Evolutionary conservation across 108 stramenopile species (phyloP), one percentile per base, ranked within the genome.

Genomic region (Skeletonema potamos): DNA sequence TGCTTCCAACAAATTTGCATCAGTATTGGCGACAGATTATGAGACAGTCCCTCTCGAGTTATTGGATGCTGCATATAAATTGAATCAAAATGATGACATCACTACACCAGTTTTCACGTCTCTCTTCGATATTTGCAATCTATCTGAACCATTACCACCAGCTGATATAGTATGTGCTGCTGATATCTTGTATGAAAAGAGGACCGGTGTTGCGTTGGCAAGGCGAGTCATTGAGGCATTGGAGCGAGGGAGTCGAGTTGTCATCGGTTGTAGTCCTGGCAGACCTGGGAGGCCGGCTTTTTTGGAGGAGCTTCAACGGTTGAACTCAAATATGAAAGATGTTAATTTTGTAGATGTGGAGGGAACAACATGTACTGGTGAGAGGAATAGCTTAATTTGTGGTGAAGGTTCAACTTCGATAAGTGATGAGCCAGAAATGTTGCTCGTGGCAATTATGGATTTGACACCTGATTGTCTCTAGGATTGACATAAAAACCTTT

Each of bases 131-230:
- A 71, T 86, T 61, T 85, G 88, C 59, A 63, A 83, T 63, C 46
- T 66, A 36, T 26, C 12, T 22, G 28, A 27, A 44, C 69, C 83
- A 3, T 48, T 86, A 15, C 83, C 83, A 13, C 18, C 34, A 48
- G 66, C 73, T 39, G 81, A 85, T 46, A 27, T 86, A 15, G 86
- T 89, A 10, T 73, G 82, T 13, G 86, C 86, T 11, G 88, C 88
- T 1, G 88, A 89, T 74, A 76, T 89, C 26, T 81, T 89, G 82
- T 89, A 89, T 66, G 88, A 86, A 60, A 84, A 84, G 39, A 73
- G 69, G 37, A 89, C 88, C n/a, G 88, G 88, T 15, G 63, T 43
- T 13, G 86, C 86, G 30, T 65, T 83, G 74, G 88, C 88, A 3
- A 58, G 67, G 54, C 83, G 86, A 13, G 69, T 68, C 1, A 66